Conservation (phyloP, 116 monocot genomes). For the Trichopus zeylanicus region DNA sequence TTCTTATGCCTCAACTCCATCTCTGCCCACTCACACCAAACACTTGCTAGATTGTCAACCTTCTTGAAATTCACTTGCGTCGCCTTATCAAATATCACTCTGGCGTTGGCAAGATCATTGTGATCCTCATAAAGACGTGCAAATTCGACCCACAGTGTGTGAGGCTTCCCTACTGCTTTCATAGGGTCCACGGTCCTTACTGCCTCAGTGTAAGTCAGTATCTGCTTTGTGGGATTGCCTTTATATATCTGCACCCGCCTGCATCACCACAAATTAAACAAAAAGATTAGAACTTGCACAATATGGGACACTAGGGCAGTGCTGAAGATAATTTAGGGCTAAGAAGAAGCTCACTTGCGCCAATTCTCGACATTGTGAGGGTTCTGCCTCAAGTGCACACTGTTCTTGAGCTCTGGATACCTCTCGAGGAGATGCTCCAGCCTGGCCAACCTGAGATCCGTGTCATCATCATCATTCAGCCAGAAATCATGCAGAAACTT, state of each 20-base stretch:
- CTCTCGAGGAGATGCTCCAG: constrained; percentile 65
- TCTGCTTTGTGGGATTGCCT: constrained; percentile 77
- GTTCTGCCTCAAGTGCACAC: constrained; percentile 85
- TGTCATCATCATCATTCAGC: constrained; percentile 92
- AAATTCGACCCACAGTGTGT: constrained; percentile 93
- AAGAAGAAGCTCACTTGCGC: constrained; percentile 42
- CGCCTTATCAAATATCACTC: constrained; percentile 86
- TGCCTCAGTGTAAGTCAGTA: constrained; percentile 79
- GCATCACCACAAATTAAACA: constrained; percentile 2
- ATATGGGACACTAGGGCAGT: too few species aligned
- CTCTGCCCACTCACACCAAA: constrained; percentile 98
- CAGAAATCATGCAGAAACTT: constrained; percentile 70
- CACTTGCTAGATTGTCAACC: constrained; percentile 78
- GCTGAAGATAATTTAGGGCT: background rate
- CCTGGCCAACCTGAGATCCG: constrained; percentile 74
- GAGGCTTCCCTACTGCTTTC: constrained; percentile 96
- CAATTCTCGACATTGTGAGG: constrained; percentile 96
- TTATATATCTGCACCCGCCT: constrained; percentile 88
- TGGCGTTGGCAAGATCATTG: constrained; percentile 77
- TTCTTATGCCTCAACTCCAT: constrained; percentile 94
- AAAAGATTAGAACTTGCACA: too few species aligned
- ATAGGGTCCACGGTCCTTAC: constrained; percentile 92
- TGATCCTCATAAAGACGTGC: constrained; percentile 87
- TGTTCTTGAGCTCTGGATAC: constrained; percentile 80
- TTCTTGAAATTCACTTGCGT: constrained; percentile 79